A percentile compares a stretch with the other conserved stretches of the same genome.
Evolutionary conservation across 2,329 filamentous ascomycete species (phyloP).

Genomic region (Apiospora aurea): DNA sequence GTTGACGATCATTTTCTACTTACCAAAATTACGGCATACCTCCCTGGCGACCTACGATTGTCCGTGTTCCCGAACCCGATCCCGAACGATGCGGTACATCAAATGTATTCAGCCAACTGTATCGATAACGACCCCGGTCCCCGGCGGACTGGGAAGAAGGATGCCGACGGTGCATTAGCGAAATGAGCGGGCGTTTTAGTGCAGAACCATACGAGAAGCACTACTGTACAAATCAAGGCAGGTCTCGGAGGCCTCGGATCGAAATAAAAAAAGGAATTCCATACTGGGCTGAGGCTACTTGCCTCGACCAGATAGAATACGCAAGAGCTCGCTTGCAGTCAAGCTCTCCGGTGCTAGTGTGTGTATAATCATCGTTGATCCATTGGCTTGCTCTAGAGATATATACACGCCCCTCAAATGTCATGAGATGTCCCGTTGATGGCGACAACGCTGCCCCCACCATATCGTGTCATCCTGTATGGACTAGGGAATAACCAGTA

Average conservation of each 20-base stretch:
- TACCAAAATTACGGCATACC: neutral
- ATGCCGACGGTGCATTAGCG: neutral
- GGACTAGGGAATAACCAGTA: no score
- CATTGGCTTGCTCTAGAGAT: no score
- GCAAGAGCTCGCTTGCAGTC: no score
- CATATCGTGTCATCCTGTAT: no score
- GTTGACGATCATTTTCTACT: neutral
- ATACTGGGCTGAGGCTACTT: no score
- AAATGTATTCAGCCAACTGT: neutral
- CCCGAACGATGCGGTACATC: neutral
- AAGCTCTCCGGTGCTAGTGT: no score
- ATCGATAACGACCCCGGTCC: slow-evolving; percentile 5
- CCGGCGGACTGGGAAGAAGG: neutral
- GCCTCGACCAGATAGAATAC: no score
- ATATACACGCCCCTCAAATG: no score
- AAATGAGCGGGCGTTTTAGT: neutral
- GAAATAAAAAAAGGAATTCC: neutral
- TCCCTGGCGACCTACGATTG: neutral
- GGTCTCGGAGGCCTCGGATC: neutral
- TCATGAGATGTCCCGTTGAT: no score
- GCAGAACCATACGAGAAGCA: neutral
- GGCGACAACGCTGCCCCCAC: no score
- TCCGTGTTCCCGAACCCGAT: neutral
- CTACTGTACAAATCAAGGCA: neutral
- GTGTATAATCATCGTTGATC: no score